Base-by-base conservation (phyloP, 495 filamentous ascomycete genomes). In the Penicilliopsis zonata region DNA sequence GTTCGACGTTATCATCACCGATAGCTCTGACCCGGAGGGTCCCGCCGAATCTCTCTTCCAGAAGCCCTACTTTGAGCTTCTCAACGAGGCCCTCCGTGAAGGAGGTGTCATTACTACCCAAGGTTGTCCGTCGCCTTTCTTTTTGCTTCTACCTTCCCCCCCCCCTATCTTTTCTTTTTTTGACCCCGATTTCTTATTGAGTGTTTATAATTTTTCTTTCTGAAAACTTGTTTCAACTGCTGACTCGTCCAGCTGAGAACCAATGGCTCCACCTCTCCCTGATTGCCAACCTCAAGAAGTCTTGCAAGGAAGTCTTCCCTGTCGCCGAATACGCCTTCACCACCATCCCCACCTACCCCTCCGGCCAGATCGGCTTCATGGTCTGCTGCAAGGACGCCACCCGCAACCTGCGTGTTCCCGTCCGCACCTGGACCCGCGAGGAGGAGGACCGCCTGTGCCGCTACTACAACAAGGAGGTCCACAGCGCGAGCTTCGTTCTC, bases 281-380 rank as follows among this genome's bases (percentile, higher is more conserved):
- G 40, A 96, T 99, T 57, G 70, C 72, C 45, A 67, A 83, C 59
- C 77, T 99, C 42, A 90, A 88, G 71, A 92, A 95, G 72, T 67
- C 86, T 48, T 96, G 92, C 78, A 75, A 78, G 43, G 84, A 94
- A 63, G 82, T 99, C 59, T 99, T 99, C 77, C 87, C 92, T 30
- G 78, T 80, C 36, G 92, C 78, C 55, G 92, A 96, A 64, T 99
- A 96, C 70, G 92, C 83, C 42, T 99, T 94, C 76, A 96, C 92
- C 45, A 95, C 88, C 49, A 99, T 96, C 65, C 92, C 92, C 35
- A 99, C 92, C 50, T 99, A 99, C 70, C 92, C 92, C 36, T 90
- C 83, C 36, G 92, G 92, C 57, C 88, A 95, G 70, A 99, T 99
- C 53, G 92, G 92, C 57, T 99, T 96, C 77, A 94, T 96, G 86